These are phyloP conservation scores for Starmerella potacharoeniae DNA, from an alignment of 805 yeast species.

Conservation along the genomic window DNA sequence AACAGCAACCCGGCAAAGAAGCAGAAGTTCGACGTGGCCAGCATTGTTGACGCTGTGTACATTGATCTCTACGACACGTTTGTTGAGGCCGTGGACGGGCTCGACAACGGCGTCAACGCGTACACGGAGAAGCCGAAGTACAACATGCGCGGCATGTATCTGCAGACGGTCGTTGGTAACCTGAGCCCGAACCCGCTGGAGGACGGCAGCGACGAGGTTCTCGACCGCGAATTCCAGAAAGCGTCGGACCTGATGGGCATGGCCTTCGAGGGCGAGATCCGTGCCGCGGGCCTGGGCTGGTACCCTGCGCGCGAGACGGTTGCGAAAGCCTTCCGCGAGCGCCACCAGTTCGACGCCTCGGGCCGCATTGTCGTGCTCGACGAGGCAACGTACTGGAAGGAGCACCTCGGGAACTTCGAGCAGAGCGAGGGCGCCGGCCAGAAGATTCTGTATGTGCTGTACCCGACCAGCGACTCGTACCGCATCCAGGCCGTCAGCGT, in stretches of 20 bases:
- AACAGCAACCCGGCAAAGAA: neutral
- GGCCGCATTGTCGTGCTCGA: constrained; percentile 67
- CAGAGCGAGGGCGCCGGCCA: constrained; percentile 3
- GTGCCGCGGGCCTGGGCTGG: constrained; percentile 74
- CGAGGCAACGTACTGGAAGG: constrained; percentile 91
- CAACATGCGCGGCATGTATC: constrained; percentile 58
- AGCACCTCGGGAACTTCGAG: constrained; percentile 66
- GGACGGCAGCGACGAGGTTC: constrained; percentile 47
- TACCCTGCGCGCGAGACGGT: constrained; percentile 79
- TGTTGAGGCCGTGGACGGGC: constrained; percentile 82
- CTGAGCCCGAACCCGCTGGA: constrained; percentile 82
- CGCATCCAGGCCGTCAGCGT: constrained; percentile 88
- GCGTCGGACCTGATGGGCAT: constrained; percentile 78
- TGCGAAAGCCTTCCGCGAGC: constrained; percentile 46
- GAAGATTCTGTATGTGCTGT: constrained; percentile 61
- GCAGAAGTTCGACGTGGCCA: constrained; percentile 31
- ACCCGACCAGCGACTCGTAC: constrained; percentile 65
- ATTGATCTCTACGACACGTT: constrained; percentile 73
- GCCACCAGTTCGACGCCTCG: constrained; percentile 49
- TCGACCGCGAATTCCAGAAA: constrained; percentile 51
- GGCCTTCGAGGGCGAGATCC: constrained; percentile 57
- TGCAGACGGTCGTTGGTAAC: constrained; percentile 66
- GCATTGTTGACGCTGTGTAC: constrained; percentile 53
- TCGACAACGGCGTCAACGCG: constrained; percentile 79
- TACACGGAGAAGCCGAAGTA: constrained; percentile 50